Base-by-base conservation (phyloP, 1,139 yeast species). In the Taphrina confusa region DNA sequence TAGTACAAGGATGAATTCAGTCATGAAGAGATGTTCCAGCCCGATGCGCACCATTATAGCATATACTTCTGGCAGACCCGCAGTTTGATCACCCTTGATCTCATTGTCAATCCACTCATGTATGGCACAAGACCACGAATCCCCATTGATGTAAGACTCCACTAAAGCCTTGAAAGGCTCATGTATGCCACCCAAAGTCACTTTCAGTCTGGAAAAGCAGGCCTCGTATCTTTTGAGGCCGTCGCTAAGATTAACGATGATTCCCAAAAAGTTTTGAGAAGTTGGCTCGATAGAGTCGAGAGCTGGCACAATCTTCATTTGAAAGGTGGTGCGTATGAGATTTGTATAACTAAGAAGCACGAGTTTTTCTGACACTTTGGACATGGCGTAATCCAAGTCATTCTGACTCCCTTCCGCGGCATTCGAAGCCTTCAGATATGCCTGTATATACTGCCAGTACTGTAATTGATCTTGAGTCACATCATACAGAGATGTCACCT, bases 311-410 rank as follows among this genome's bases (percentile, higher is more conserved):
- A 54, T 54, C 18, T 54, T 54, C 20, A 23, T 25, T 9, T 12
- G 28, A 18, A 54, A 54, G 11, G 58, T 54, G 12, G 58, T 33
- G 23, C 58, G 58, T 5, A 54, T 54, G 18, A 54, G 33, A 4
- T 46, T 45, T 0, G 39, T 25, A 28, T 54, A 54, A 36, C 39
- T 33, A 8, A 23, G 25, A 2, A 54, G 44, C 18, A 54, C 44
- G 20, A 46, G 9, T 2, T 22, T 44, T 12, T 25, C 11, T n/a
- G 42, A n/a, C n/a, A 54, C 18, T 14, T 11, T 34, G 4, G 36
- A 11, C 51, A 54, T 34, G 2, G 58, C 58, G 9, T 16, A 11
- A 27, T 34, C 44, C 11, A 54, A 25, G 4, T 54, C 58, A 8
- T 16, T 9, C 27, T 54, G 51, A 5, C 28, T 12, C 0, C 52